phyloP scores from a whole-genome alignment of 345 rosid species.

The Camelina hispida region DNA sequence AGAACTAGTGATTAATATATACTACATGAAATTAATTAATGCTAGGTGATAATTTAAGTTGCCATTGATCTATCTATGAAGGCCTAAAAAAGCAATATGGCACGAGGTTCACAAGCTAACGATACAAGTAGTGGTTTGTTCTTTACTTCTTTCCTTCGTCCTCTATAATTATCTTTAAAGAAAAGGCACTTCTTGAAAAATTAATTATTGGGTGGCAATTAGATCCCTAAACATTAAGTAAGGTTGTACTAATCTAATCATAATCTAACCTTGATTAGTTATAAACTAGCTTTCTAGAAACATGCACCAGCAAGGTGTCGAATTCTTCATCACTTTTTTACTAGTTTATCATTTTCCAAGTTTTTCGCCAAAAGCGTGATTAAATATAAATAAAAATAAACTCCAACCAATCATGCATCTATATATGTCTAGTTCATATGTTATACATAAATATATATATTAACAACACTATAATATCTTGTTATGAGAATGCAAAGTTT shows the following conservation, averaged over 20 bases:
- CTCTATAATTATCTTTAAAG: constrained; percentile 11
- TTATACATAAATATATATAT: not conserved
- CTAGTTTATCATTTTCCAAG: not conserved
- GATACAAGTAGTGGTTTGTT: constrained; percentile 18
- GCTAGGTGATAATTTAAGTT: not conserved
- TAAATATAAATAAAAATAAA: not conserved
- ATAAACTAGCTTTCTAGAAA: constrained; percentile 16
- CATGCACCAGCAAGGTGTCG: constrained; percentile 14
- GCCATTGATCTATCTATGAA: constrained; percentile 19
- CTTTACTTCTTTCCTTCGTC: not conserved
- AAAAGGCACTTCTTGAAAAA: constrained; percentile 26
- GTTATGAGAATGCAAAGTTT: not conserved
- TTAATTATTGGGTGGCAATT: constrained; percentile 30
- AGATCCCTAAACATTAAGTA: constrained; percentile 26
- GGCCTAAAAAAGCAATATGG: constrained; percentile 25
- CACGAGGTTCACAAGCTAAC: constrained; percentile 33
- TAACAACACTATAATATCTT: not conserved
- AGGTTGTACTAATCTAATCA: constrained; percentile 18
- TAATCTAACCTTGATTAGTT: constrained; percentile 17
- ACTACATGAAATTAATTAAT: not conserved
- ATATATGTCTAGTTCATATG: not conserved
- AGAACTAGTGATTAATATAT: constrained; percentile 1
- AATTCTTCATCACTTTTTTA: constrained; percentile 7
- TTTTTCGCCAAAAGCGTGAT: not conserved
- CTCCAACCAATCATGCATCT: not conserved